Evolutionary conservation across 306 rosid species (phyloP), one percentile per base, ranked within the genome.

Genomic region (Spatholobus suberectus): DNA sequence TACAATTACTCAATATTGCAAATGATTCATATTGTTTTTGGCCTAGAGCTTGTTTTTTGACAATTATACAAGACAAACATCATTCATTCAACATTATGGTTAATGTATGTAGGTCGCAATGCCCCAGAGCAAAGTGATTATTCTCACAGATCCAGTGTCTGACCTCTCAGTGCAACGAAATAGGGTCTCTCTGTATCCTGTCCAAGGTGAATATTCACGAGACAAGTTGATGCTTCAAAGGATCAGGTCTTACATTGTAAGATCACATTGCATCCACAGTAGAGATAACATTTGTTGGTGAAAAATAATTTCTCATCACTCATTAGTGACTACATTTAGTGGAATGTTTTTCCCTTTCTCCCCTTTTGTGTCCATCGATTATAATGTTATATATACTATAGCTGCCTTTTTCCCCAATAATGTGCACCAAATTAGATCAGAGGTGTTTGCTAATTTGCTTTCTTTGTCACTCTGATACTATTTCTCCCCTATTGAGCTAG

Each of bases 181-280:
- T 67, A 78, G 90, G 84, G 98, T 96, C 76, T 83, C 89, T 77
- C 71, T 88, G 46, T 84, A 89, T 83, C 96, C 94, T 65, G 87
- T 96, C 70, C 91, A 81, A 87, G 98, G 98, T 88, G 96, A 93
- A 81, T 96, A 93, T 86, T 90, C 97, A 15, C 90, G 97, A 73
- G 98, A 91, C 97, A 87, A 87, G 90, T 90, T 96, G 96, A 96
- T 96, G 98, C 98, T 96, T 85, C 99, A 93, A 89, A 93, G 99
- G 94, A 94, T 93, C 92, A 92, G 94, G 94, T 92, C 98, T 88
- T 96, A 96, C 94, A 93, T 96, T 87, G 99, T 91, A 96, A 91
- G 99, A 86, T 87, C 84, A 87, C 84, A 35, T 72, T 86, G 83
- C 89, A 76, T 70, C 82, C 21, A 72, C 58, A 55, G 58, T 87